Base-by-base conservation (phyloP, 2,329 filamentous ascomycete genomes). In the Coniochaeta prunicola region DNA sequence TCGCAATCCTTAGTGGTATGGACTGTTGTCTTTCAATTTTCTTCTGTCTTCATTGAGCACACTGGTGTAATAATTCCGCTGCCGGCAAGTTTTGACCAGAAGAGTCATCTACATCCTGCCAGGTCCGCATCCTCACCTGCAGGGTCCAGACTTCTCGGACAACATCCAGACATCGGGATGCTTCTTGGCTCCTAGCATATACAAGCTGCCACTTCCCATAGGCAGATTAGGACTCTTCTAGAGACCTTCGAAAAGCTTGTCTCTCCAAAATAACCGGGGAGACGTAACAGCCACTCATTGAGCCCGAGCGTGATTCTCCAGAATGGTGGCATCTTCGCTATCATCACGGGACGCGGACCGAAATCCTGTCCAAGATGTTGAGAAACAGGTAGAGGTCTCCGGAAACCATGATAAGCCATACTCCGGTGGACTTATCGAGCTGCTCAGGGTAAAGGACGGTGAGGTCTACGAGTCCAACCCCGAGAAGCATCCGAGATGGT, bases 401-500 rank as follows among this genome's bases (percentile, higher is more conserved):
- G 26, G n/a, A 2, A 26, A 4, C 24, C 21, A n/a, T 4, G 3
- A 21, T n/a, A 53, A n/a, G 12, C n/a, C 48, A 30, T 15, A 21
- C n/a, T 9, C 13, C 4, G n/a, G 64, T 21, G 64, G 65, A 15
- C 42, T 69, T 5, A 62, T 60, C 21, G 65, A 65, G 42, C 59
- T 70, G 30, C 60, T 71, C 40, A 56, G 60, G 24, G 66, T 68
- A 21, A 65, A 71, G 53, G 69, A 72, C 13, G 70, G 70, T 28
- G 68, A 73, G 36, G 68, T 70, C 21, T 69, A 72, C 57, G 67
- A 71, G 33, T 60, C 61, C 13, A 61, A 68, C 19, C 60, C 65
- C 4, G 67, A 69, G 58, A 65, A 63, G 26, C 66, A 69, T n/a
- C 66, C 69, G 10, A 71, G 57, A 54, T 79, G 76, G 76, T 78